These are phyloP conservation scores for Exophiala sideris DNA, from an alignment of 2,329 filamentous ascomycete species.

Conservation along the genomic window DNA sequence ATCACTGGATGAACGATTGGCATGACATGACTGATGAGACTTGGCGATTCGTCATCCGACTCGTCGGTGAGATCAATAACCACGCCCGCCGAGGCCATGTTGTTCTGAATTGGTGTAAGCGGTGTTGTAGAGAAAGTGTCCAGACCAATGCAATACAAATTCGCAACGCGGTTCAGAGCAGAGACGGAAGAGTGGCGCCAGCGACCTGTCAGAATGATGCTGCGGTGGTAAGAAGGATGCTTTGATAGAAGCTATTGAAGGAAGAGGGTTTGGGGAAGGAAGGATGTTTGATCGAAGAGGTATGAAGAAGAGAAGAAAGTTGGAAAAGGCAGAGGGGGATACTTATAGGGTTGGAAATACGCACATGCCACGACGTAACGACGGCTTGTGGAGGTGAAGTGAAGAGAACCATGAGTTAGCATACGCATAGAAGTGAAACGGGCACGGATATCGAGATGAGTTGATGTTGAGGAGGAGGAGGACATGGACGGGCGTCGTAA, in stretches of 20 bases:
- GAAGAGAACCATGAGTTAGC: too few species aligned
- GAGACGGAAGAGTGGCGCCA: not conserved
- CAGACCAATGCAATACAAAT: not conserved
- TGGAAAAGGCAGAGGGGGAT: too few species aligned
- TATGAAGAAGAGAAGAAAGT: not conserved
- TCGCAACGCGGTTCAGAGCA: not conserved
- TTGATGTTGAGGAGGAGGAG: too few species aligned
- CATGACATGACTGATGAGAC: not conserved
- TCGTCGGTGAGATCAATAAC: constrained; percentile 15
- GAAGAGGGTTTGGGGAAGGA: not conserved
- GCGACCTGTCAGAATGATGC: not conserved
- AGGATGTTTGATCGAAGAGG: not conserved
- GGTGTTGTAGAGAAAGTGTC: too few species aligned
- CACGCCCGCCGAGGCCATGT: constrained; percentile 2
- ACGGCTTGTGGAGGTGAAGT: too few species aligned
- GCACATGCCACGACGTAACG: too few species aligned
- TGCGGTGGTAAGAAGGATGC: too few species aligned
- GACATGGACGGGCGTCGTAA: too few species aligned
- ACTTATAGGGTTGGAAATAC: not conserved
- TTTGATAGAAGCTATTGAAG: not conserved
- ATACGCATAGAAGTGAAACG: too few species aligned
- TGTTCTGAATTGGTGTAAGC: too few species aligned
- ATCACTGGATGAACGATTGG: not conserved
- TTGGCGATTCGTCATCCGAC: constrained; percentile 2
- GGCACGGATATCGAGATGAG: too few species aligned